These are phyloP conservation scores for Colletotrichum plurivorum DNA, from an alignment of 2,329 filamentous ascomycete genomes.

Conservation along the genomic window DNA sequence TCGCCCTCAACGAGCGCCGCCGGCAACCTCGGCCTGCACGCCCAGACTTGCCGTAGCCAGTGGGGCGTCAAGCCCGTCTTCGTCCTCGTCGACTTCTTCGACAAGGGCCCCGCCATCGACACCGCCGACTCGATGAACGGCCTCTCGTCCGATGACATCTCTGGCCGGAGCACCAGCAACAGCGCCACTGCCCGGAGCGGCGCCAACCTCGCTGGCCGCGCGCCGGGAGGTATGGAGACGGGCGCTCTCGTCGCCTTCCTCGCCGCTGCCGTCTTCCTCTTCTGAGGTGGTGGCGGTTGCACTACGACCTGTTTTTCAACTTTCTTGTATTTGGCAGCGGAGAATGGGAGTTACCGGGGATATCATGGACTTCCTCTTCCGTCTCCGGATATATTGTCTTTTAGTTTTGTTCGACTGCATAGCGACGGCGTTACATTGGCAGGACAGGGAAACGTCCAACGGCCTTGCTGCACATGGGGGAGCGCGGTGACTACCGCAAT, in stretches of 20 bases:
- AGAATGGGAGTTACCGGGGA: constrained; percentile 1
- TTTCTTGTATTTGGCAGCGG: background rate
- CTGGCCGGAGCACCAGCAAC: constrained; percentile 51
- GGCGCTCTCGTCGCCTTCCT: constrained; percentile 61
- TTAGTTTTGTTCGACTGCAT: constrained; percentile 41
- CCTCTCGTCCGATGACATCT: constrained; percentile 52
- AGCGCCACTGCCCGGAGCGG: constrained; percentile 40
- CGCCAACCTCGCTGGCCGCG: constrained; percentile 34
- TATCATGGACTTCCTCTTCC: background rate
- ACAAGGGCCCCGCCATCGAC: constrained; percentile 77
- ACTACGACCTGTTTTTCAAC: background rate
- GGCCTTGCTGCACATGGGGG: background rate
- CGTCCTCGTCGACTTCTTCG: constrained; percentile 85
- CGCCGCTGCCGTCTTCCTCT: constrained; percentile 56
- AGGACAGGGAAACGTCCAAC: background rate
- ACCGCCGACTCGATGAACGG: constrained; percentile 79
- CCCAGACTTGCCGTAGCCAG: constrained; percentile 65
- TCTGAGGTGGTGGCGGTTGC: constrained; percentile 42
- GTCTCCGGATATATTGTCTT: background rate
- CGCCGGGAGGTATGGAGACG: constrained; percentile 45
- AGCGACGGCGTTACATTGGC: constrained; percentile 47
- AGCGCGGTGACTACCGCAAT: background rate
- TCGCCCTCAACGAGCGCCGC: constrained; percentile 64
- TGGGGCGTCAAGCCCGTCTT: constrained; percentile 80
- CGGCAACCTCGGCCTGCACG: constrained; percentile 71